phyloP scores from a whole-genome alignment of 106 monocot genomes.

The Vanilla planifolia region DNA sequence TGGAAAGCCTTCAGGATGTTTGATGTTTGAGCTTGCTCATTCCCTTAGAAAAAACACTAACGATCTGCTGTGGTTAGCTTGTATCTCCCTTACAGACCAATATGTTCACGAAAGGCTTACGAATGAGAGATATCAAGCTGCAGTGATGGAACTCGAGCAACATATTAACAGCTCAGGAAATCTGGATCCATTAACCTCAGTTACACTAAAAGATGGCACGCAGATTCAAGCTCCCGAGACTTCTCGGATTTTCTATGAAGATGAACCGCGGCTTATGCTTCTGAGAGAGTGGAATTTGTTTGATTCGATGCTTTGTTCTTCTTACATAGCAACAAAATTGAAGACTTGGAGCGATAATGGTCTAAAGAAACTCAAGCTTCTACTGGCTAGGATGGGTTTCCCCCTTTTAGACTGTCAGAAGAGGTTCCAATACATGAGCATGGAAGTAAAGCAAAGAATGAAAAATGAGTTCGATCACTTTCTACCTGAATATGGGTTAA shows the following conservation, averaged over 20 bases:
- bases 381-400: conserved; percentile 91
- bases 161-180: conserved; percentile 79
- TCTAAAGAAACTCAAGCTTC: conserved; percentile 79
- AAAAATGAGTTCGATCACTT: conserved; percentile 68
- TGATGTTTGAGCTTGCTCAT: conserved; percentile 81
- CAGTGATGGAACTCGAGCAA: conserved; percentile 84
- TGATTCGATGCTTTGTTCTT: conserved; percentile 94
- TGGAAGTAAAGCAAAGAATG: conserved; percentile 84
- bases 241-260: conserved; percentile 79
- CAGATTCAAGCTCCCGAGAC: conserved; percentile 74
- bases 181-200: conserved; percentile 40
- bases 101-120: conserved; percentile 87
- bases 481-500: conserved; percentile 83
- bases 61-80: conserved; percentile 84
- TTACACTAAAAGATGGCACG: conserved; percentile 87
- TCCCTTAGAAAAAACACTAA: conserved; percentile 72
- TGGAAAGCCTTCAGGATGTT: conserved; percentile 81
- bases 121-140: conserved; percentile 74
- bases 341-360: conserved; percentile 98
- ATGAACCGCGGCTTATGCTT: conserved; percentile 86
- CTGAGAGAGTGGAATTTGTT: conserved; percentile 87
- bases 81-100: conserved; percentile 86
- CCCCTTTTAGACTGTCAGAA: conserved; percentile 84
- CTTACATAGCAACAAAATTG: conserved; percentile 86
- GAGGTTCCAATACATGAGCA: conserved; percentile 96